phyloP scores from a whole-genome alignment of 2,329 filamentous ascomycete species.

The Claviceps sp. region DNA sequence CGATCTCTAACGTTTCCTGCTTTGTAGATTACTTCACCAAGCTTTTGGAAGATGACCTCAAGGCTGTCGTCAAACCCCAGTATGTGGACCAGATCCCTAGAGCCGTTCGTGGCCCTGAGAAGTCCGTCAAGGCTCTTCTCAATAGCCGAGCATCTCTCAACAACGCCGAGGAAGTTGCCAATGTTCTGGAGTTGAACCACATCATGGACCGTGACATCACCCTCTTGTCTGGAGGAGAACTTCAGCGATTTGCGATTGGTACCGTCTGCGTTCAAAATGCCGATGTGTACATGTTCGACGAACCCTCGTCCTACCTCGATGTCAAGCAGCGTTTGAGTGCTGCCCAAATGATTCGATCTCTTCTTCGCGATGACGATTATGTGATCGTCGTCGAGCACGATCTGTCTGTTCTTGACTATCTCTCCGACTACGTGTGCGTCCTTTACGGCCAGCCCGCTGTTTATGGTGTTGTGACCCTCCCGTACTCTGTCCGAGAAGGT shows the following conservation, averaged over 20 bases:
- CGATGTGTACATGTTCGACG: conserved; percentile 99
- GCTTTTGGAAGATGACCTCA: conserved; percentile 89
- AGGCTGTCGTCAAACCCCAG: conserved; percentile 97
- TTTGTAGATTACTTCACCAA: conserved; percentile 85
- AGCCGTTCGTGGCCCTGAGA: conserved; percentile 71
- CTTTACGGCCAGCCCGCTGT: conserved; percentile 91
- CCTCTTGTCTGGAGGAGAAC: conserved; percentile 87
- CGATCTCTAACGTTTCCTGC: too few relatives aligned
- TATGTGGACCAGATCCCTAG: conserved; percentile 97
- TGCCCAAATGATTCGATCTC: conserved; percentile 80
- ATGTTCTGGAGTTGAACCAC: conserved; percentile 75
- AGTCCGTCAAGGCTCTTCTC: conserved; percentile 68
- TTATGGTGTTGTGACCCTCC: conserved; percentile 94
- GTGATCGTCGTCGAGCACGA: conserved; percentile 99
- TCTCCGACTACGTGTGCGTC: conserved; percentile 96
- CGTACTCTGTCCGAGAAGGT: conserved; percentile 91
- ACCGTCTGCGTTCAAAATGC: conserved; percentile 91
- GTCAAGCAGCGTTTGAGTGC: conserved; percentile 96
- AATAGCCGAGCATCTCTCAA: conserved; percentile 62
- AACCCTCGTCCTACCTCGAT: conserved; percentile 97
- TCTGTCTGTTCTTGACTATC: conserved; percentile 93
- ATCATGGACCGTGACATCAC: conserved; percentile 86
- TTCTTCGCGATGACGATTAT: conserved; percentile 81
- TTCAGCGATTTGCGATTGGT: conserved; percentile 95
- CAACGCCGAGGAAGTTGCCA: conserved; percentile 69